phyloP scores from a whole-genome alignment of 768 basidiomycete genomes.

The Suillus brevipes region DNA sequence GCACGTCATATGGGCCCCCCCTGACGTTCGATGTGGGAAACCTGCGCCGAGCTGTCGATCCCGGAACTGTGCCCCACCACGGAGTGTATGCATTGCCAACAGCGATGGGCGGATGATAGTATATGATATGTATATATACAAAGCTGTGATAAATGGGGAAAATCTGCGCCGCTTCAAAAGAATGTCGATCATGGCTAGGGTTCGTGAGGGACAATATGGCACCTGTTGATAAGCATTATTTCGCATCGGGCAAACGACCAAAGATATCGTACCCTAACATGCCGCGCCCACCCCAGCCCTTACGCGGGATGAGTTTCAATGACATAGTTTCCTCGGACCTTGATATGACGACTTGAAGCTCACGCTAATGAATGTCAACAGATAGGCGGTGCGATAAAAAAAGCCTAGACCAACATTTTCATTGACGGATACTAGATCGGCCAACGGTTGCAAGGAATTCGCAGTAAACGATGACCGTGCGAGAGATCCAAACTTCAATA shows the following conservation, averaged over 20 bases:
- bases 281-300: conserved; percentile 87
- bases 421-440: conserved; percentile 67
- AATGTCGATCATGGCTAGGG: background rate
- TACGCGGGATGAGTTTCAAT: conserved; percentile 64
- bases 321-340: conserved; percentile 47
- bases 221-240: conserved; percentile 37
- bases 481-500: conserved; percentile 73
- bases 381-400: background rate
- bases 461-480: conserved; percentile 52
- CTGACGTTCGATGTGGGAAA: background rate
- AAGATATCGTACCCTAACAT: conserved; percentile 66
- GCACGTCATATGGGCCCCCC: background rate
- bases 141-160: background rate
- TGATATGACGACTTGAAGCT: conserved; percentile 57
- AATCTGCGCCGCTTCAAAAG: background rate
- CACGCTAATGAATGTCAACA: conserved; percentile 43
- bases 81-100: background rate
- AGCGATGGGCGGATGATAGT: background rate
- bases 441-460: conserved; percentile 65
- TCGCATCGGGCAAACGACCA: background rate
- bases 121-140: background rate
- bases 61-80: background rate
- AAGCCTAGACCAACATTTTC: conserved; percentile 64
- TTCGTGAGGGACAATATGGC: conserved; percentile 58
- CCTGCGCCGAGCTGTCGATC: background rate